Evolutionary conservation across 2,329 filamentous ascomycete species (phyloP).

Genomic region (Ophiobolus disseminans): DNA sequence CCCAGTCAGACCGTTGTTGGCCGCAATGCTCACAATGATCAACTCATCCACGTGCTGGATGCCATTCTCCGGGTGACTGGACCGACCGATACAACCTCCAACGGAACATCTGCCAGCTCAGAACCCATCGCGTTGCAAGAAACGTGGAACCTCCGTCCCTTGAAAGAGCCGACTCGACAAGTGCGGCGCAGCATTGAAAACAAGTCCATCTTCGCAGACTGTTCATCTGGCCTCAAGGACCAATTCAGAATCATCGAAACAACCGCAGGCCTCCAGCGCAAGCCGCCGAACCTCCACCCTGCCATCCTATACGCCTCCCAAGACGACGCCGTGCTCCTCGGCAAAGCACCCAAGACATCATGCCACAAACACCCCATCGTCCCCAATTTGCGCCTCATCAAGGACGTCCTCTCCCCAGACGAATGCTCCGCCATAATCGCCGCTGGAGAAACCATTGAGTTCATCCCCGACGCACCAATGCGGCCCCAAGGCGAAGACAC

Average conservation of each 20-base stretch:
- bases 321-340: slow-evolving; percentile 63
- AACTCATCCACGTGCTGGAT: slow-evolving; percentile 67
- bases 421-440: slow-evolving; percentile 73
- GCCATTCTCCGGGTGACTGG: slow-evolving; percentile 69
- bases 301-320: slow-evolving; percentile 69
- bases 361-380: slow-evolving; percentile 68
- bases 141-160: slow-evolving; percentile 65
- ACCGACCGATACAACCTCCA: slow-evolving; percentile 59
- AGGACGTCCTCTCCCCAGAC: slow-evolving; percentile 64
- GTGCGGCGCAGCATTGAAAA: slow-evolving; percentile 67
- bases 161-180: slow-evolving; percentile 50
- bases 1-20: slow-evolving; percentile 41
- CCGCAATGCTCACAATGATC: slow-evolving; percentile 56
- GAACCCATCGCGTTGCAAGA: slow-evolving; percentile 65
- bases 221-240: slow-evolving; percentile 31
- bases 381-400: slow-evolving; percentile 66
- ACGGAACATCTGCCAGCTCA: slow-evolving; percentile 31
- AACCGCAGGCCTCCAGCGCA: slow-evolving; percentile 65
- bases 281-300: slow-evolving; percentile 71
- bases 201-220: slow-evolving; percentile 52
- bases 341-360: slow-evolving; percentile 56
- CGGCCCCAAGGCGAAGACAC: slow-evolving; percentile 68
- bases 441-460: slow-evolving; percentile 69
- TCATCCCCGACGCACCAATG: slow-evolving; percentile 71
- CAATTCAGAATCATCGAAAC: slow-evolving; percentile 67